Evolutionary conservation across 2,329 filamentous ascomycete species (phyloP).

Genomic region (Keithomyces neogunnii): DNA sequence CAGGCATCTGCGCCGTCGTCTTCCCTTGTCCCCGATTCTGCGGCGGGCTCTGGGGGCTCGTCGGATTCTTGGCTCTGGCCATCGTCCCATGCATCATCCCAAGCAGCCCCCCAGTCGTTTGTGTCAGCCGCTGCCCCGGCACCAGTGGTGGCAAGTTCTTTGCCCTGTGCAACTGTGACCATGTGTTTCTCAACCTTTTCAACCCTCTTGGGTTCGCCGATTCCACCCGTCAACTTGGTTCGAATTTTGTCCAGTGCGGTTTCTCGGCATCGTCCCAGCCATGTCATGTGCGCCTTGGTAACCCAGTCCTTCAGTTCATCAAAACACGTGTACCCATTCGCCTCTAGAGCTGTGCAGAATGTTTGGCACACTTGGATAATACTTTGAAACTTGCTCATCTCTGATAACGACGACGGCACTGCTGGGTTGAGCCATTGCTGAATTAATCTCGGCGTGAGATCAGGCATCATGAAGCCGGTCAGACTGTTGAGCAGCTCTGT

Average conservation of each 20-base stretch:
- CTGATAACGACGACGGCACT: constrained; percentile 65
- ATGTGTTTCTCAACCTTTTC: constrained; percentile 80
- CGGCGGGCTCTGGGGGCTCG: constrained; percentile 9
- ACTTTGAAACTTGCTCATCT: constrained; percentile 63
- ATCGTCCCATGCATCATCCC: constrained; percentile 75
- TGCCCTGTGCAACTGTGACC: constrained; percentile 59
- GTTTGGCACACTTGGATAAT: constrained; percentile 54
- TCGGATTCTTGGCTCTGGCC: constrained; percentile 38
- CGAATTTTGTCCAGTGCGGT: constrained; percentile 69
- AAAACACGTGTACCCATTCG: constrained; percentile 53
- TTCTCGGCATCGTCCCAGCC: constrained; percentile 79
- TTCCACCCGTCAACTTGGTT: constrained; percentile 55
- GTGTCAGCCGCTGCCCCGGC: constrained; percentile 34
- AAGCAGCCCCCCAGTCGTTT: constrained; percentile 66
- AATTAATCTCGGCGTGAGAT: constrained; percentile 59
- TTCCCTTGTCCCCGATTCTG: constrained; percentile 14
- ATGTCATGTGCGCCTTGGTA: constrained; percentile 68
- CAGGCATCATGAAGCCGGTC: constrained; percentile 61
- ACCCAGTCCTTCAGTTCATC: constrained; percentile 71
- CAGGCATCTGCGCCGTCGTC: constrained; percentile 58
- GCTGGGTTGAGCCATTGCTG: constrained; percentile 65
- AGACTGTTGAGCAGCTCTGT: constrained; percentile 49
- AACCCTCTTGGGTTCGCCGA: constrained; percentile 60
- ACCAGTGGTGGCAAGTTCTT: constrained; percentile 50
- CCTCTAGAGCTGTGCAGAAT: constrained; percentile 57